Evolutionary conservation across 768 basidiomycete genomes (phyloP).

Genomic region (Filobasidium wieringae): DNA sequence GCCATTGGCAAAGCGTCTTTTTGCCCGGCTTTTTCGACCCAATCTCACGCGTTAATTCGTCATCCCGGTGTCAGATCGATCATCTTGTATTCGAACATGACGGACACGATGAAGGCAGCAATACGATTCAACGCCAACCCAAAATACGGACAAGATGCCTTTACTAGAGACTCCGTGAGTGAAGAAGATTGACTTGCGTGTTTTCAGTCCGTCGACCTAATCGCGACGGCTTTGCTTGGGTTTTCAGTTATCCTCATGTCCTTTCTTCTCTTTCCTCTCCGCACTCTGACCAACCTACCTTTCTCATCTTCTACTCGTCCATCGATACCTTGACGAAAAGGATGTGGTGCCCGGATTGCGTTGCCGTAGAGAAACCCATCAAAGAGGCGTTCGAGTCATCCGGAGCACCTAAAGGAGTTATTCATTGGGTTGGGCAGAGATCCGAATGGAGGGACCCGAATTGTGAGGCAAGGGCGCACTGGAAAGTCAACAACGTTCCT

Average conservation of each 20-base stretch:
- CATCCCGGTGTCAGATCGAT: too few species aligned
- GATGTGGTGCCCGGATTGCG: constrained; percentile 40
- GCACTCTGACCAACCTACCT: constrained; percentile 26
- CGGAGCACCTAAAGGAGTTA: constrained; percentile 33
- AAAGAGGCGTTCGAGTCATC: constrained; percentile 26
- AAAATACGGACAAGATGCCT: neutral
- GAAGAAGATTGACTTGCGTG: too few species aligned
- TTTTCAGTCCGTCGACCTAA: too few species aligned
- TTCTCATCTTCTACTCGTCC: constrained; percentile 36
- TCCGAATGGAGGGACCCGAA: constrained; percentile 29
- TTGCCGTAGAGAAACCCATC: constrained; percentile 26
- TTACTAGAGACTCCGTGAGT: neutral
- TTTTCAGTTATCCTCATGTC: constrained; percentile 31
- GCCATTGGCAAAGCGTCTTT: too few species aligned
- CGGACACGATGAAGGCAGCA: too few species aligned
- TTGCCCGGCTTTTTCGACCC: too few species aligned
- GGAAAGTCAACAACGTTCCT: constrained; percentile 29
- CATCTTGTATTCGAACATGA: too few species aligned
- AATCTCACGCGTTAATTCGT: too few species aligned
- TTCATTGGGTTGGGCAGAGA: constrained; percentile 29
- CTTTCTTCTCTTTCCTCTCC: constrained; percentile 30
- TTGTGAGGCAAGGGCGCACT: constrained; percentile 27
- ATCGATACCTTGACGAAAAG: constrained; percentile 25
- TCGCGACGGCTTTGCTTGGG: neutral
- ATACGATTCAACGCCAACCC: too few species aligned